These are phyloP conservation scores for Sungouiozyma intestinalis DNA, from an alignment of 805 yeast species.

Conservation along the genomic window DNA sequence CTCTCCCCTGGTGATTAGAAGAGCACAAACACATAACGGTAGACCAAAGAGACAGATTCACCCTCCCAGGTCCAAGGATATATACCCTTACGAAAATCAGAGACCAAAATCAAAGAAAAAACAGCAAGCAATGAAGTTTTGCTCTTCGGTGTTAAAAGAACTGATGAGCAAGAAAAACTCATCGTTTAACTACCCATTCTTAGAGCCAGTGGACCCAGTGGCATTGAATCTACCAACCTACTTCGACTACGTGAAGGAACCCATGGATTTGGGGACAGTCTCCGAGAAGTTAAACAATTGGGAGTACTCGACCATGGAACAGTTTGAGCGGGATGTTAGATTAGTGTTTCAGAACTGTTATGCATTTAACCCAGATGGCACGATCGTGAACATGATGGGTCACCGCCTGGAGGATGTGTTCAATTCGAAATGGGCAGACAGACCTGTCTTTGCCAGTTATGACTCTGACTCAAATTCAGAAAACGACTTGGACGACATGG, in stretches of 20 bases:
- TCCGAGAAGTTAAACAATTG: constrained; percentile 73
- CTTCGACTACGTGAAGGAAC: constrained; percentile 73
- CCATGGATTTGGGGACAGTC: constrained; percentile 90
- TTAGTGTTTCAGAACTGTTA: constrained; percentile 85
- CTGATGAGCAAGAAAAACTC: constrained; percentile 74
- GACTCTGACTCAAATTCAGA: constrained; percentile 35
- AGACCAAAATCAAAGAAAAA: constrained; percentile 81
- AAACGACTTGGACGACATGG: constrained; percentile 26
- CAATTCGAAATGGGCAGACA: constrained; percentile 78
- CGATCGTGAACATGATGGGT: constrained; percentile 93
- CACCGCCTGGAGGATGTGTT: constrained; percentile 80
- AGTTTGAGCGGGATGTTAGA: constrained; percentile 73
- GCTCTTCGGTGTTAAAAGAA: constrained; percentile 74
- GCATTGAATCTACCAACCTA: constrained; percentile 89
- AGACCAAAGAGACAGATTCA: constrained; percentile 94
- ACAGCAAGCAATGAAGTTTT: constrained; percentile 81
- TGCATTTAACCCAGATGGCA: constrained; percentile 90
- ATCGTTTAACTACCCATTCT: constrained; percentile 77
- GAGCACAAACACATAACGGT: constrained; percentile 67
- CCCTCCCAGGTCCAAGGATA: constrained; percentile 91
- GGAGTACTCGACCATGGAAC: constrained; percentile 80
- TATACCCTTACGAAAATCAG: constrained; percentile 64
- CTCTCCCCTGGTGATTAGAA: constrained; percentile 41
- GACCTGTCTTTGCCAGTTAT: constrained; percentile 58
- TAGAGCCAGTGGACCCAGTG: constrained; percentile 91